phyloP scores from a whole-genome alignment of 2,329 filamentous ascomycete species.

The Bipolaris victoriae region DNA sequence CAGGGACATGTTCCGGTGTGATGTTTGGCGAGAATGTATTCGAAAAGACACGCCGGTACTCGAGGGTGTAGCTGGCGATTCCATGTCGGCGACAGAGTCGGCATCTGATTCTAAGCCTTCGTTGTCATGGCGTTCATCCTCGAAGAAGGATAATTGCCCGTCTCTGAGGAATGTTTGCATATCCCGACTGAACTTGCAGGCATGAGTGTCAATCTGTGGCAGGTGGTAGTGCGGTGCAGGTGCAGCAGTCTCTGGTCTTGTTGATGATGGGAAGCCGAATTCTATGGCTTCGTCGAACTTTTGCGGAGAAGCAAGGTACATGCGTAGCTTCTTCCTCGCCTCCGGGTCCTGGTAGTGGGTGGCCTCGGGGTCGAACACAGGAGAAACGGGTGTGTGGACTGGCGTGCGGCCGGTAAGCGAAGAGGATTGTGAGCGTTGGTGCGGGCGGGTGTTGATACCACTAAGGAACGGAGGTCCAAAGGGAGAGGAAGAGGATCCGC shows the following conservation, averaged over 20 bases:
- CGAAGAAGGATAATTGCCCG: constrained; percentile 57
- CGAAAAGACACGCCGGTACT: constrained; percentile 45
- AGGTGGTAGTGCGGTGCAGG: constrained; percentile 38
- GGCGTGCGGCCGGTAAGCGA: constrained; percentile 38
- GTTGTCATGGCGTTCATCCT: constrained; percentile 39
- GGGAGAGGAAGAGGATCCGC: constrained; percentile 54
- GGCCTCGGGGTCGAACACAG: constrained; percentile 67
- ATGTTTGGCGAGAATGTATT: constrained; percentile 37
- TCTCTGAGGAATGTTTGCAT: constrained; percentile 65
- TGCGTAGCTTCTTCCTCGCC: constrained; percentile 81
- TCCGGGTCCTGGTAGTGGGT: constrained; percentile 91
- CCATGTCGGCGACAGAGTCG: constrained; percentile 43
- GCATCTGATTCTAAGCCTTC: constrained; percentile 41
- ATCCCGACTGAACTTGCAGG: constrained; percentile 56
- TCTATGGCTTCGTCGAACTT: constrained; percentile 96
- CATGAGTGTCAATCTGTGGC: constrained; percentile 46
- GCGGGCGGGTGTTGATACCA: constrained; percentile 39
- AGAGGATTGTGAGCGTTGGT: constrained; percentile 41
- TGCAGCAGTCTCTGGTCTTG: constrained; percentile 26
- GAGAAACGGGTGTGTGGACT: constrained; percentile 33
- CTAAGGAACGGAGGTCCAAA: constrained; percentile 46
- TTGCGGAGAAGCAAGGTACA: constrained; percentile 85
- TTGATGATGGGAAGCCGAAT: constrained; percentile 80
- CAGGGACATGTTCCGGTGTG: constrained; percentile 42
- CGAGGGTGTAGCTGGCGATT: constrained; percentile 47